Base-by-base conservation (phyloP, 495 filamentous ascomycete species). In the Penicillium fimorum region DNA sequence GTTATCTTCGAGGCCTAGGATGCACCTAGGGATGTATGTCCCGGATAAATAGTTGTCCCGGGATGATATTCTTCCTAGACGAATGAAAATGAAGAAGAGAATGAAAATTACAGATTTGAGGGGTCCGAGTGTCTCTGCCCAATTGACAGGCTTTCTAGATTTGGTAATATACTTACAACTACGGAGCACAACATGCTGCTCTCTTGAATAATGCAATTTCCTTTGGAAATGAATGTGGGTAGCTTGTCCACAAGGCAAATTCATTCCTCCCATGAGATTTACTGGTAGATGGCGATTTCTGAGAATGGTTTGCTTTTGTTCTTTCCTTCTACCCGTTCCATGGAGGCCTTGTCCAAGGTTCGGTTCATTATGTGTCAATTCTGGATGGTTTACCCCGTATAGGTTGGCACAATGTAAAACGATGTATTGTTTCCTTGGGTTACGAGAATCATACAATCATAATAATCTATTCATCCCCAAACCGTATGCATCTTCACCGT, bases 91-190 rank as follows among this genome's bases (percentile, higher is more conserved):
- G 41, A 43, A 24, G 10, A 43, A 43, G 10, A 22, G 40, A 24
- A 47, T 1, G 45, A n/a, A 47, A 47, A 33, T 47, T 32, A 32
- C 29, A 47, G 27, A 20, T 22, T 32, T 32, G 12, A 27, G 29
- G n/a, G 45, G 45, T 32, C 45, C 45, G 45, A 47, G 45, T 5
- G 45, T 32, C 9, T 47, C 45, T 7, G 29, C 27, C 45, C 45
- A 47, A 47, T 32, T 27, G 42, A 24, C 12, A 15, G 5, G n/a
- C n/a, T 17, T 13, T 22, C 17, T 10, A 43, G 42, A 25, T 25
- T 44, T 44, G 42, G 42, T 38, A 38, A 38, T 38, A 38, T 17
- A 38, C 33, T 13, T 37, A 15, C 35, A 38, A 38, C 15, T 37
- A 38, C 3, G 35, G 32, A 37, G 33, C 15, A 38, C 35, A 7